Base-by-base conservation (phyloP, 768 basidiomycete genomes). In the Leccinum arenicola region DNA sequence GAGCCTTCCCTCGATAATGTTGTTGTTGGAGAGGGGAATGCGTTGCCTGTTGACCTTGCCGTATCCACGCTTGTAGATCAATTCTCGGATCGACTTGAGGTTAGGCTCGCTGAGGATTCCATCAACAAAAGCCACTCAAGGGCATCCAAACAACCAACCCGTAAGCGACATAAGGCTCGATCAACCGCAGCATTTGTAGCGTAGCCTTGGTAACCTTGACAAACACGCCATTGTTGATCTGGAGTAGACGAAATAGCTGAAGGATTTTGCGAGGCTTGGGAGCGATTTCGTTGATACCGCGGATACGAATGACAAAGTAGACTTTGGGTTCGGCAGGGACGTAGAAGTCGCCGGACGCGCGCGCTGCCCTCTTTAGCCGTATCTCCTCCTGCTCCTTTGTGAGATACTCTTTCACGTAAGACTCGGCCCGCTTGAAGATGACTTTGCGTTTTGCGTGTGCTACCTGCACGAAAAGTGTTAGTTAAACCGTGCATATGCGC, bases 151-250 rank as follows among this genome's bases (percentile, higher is more conserved):
- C 47, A 58, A 76, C 87, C 43, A 57, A 94, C 90, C 96, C 97
- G 75, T 98, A 99, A 63, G 97, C 90, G 71, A 99, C 80, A 78
- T 98, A 99, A 50, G 97, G 96, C 76, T 97, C 95, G 68, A 99
- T 87, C 62, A 98, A 85, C 73, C 93, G 91, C 67, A 99, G 88
- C 97, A 98, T 99, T 77, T 98, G 94, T 67, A 91, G 86, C 52
- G 95, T 98, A 31, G 97, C 95, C 76, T 84, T 91, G 68, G 95
- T 98, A 56, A 92, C 95, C 78, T 96, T 95, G 75, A 99, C 85
- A 74, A 99, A 99, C 50, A 99, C 88, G 76, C 96, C 97, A 73
- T 95, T 98, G 87, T 99, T 98, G 83, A 99, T 99, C 76, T 98
- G 97, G 69, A 97, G 89, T 63, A 99, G 87, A 69, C 97, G 95